phyloP scores from a whole-genome alignment of 805 yeast species.

The Saccharomycopsis vini region DNA sequence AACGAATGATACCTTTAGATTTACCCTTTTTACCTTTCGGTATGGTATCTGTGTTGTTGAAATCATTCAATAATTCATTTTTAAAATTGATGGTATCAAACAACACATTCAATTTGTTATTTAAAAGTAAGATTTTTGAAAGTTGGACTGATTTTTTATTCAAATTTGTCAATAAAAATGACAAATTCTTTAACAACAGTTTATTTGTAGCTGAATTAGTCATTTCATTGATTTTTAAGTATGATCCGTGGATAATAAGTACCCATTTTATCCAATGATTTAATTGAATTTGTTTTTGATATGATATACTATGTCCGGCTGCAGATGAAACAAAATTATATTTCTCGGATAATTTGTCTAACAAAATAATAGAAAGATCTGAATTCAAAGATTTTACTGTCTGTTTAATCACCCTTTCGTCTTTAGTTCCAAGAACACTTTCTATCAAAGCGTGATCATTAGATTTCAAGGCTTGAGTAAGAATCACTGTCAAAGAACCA shows the following conservation, averaged over 20 bases:
- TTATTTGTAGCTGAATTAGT: conserved; percentile 29
- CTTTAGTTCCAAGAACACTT: conserved; percentile 55
- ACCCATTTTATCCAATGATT: conserved; percentile 84
- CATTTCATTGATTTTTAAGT: conserved; percentile 45
- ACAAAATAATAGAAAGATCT: conserved; percentile 41
- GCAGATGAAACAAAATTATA: conserved; percentile 16
- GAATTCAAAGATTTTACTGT: conserved; percentile 51
- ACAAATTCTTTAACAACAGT: conserved; percentile 41
- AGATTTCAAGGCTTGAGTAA: conserved; percentile 80
- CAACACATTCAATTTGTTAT: conserved; percentile 70
- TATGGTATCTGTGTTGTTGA: conserved; percentile 16
- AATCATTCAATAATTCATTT: conserved; percentile 40
- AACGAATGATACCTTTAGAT: conserved; percentile 22
- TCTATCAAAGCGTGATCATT: conserved; percentile 83
- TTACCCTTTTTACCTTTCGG: conserved; percentile 29
- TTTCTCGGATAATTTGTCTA: conserved; percentile 51
- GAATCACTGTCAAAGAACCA: conserved; percentile 75
- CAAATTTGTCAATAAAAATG: conserved; percentile 47
- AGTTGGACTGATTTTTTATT: conserved; percentile 57
- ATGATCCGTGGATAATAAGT: conserved; percentile 73
- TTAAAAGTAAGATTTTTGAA: conserved; percentile 67
- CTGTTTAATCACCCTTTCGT: conserved; percentile 42
- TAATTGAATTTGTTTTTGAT: conserved; percentile 32
- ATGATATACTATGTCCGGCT: conserved; percentile 37
- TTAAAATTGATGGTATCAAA: conserved; percentile 43